Base-by-base conservation (phyloP, 768 basidiomycete genomes). In the Xerocomus brunneocitrinus region DNA sequence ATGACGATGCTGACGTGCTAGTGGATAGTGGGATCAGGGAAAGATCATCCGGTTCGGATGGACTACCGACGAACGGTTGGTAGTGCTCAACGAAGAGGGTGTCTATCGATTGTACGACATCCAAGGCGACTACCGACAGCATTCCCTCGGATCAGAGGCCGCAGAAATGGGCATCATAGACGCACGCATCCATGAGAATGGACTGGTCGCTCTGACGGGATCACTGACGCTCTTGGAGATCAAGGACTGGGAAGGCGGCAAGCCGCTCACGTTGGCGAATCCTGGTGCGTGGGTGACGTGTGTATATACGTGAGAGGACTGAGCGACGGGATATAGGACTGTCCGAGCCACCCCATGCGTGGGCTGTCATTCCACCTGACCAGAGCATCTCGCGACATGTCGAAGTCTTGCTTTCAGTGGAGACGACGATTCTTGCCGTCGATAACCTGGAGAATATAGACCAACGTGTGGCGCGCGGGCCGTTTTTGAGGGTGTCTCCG, bases 311-410 rank as follows among this genome's bases (percentile, higher is more conserved):
- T 9, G 46, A 32, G 19, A 38, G 43, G 16, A 39, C 55, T 64
- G 43, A 60, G 39, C 31, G 27, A 27, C 16, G 22, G 5, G 27
- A 52, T 38, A 16, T 54, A 90, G 92, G 80, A 34, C 66, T 97
- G n/a, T 76, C 80, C 5, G 84, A 88, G 59, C 87, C 87, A 2
- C 93, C 92, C 1, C 76, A 81, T 60, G 78, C 91, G 8, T 98
- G 95, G 95, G 79, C 87, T 3, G 77, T 95, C 48, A 87, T 99
- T 44, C 89, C 92, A 1, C 93, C 94, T 0, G 93, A 95, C 63
- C 77, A 88, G 39, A 94, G 87, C 35, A 85, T 91, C 47, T 94
- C 89, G 4, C 79, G 94, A 51, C 94, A 97, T 61, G 85, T 90
- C 42, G 93, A 97, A 66, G 89, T 95, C 30, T 75, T 98, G 0